Base-by-base conservation (phyloP, 108 stramenopile species). In the Parietichytrium sp. region DNA sequence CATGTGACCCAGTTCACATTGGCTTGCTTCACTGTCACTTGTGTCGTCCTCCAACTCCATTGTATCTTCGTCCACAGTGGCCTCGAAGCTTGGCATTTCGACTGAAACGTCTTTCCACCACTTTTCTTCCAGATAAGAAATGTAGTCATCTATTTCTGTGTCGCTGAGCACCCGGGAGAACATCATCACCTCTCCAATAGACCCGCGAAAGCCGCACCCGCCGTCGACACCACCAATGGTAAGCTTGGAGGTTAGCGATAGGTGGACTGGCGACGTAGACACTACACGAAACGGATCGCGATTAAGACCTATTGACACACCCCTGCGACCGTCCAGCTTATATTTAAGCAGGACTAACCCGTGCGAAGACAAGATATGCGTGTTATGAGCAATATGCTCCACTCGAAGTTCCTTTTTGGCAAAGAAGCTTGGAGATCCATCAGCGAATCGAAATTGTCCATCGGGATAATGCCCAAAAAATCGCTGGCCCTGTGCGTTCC, bases 401-500 rank as follows among this genome's bases (percentile, higher is more conserved):
- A 72, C 38, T 20, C 45, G 36, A 23, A 33, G 33, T n/a, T 72
- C 61, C 6, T 12, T 2, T 27, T 42, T 42, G 15, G 61, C 36
- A 38, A 33, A 72, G 20, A 72, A 72, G 42, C 61, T 72, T 27
- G 61, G 61, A 20, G 38, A 45, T 27, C 38, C 61, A 25, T 72
- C 61, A 1, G 3, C 61, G 20, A 72, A 72, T 10, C 61, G 61
- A 25, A 72, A 72, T 25, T 72, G 61, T 0, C 61, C 61, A 0
- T 72, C 38, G 6, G 61, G 61, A 20, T 72, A 72, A 45, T 72
- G 61, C 29, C 61, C 61, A 27, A 72, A 72, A 25, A 72, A 72
- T 3, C 61, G 33, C 61, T 72, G 61, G 33, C 61, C 61, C 13
- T n/a, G n/a, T n/a, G n/a, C n/a, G n/a, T n/a, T n/a, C n/a, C n/a